phyloP scores from a whole-genome alignment of 352 stramenopile genomes.

The Hyphochytrium catenoides region DNA sequence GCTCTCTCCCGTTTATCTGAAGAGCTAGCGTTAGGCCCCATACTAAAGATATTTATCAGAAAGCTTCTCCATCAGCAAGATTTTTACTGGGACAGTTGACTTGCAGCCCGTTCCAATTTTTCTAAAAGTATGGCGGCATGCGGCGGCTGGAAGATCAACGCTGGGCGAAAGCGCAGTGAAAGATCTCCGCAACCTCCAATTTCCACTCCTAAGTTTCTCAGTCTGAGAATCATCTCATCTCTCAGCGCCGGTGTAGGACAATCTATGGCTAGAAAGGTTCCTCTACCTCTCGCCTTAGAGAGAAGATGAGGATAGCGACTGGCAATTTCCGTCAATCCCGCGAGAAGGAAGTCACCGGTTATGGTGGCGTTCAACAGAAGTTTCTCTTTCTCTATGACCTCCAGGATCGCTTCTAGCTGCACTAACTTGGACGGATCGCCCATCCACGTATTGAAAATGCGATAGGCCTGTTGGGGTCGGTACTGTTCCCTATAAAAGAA shows the following conservation, averaged over 20 bases:
- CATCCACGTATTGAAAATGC: constrained; percentile 70
- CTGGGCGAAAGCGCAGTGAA: constrained; percentile 41
- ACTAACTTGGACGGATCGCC: constrained; percentile 59
- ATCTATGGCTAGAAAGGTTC: constrained; percentile 51
- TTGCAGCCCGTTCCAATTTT: constrained; percentile 30
- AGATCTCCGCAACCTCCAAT: constrained; percentile 33
- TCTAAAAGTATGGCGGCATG: constrained; percentile 41
- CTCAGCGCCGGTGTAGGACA: constrained; percentile 27
- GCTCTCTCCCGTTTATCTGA: no score
- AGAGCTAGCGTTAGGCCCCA: no score
- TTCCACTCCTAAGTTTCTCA: constrained; percentile 30
- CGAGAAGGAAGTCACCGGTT: constrained; percentile 32
- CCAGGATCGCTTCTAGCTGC: constrained; percentile 35
- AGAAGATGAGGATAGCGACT: constrained; percentile 25
- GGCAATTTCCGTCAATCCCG: constrained; percentile 19
- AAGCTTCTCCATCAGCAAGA: no score
- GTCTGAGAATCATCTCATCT: constrained; percentile 26
- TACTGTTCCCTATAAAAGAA: constrained; percentile 53
- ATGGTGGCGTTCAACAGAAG: constrained; percentile 43
- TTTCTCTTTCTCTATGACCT: constrained; percentile 24
- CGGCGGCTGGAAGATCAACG: constrained; percentile 41
- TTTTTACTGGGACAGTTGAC: background rate
- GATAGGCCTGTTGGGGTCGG: constrained; percentile 32
- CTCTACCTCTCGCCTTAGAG: constrained; percentile 38
- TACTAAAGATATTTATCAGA: no score